Percentiles rank a stretch among this genome's conserved stretches.
Evolutionary conservation across 1,284 basidiomycete species (phyloP).

Genomic region (Fomitopsis schrenkii): DNA sequence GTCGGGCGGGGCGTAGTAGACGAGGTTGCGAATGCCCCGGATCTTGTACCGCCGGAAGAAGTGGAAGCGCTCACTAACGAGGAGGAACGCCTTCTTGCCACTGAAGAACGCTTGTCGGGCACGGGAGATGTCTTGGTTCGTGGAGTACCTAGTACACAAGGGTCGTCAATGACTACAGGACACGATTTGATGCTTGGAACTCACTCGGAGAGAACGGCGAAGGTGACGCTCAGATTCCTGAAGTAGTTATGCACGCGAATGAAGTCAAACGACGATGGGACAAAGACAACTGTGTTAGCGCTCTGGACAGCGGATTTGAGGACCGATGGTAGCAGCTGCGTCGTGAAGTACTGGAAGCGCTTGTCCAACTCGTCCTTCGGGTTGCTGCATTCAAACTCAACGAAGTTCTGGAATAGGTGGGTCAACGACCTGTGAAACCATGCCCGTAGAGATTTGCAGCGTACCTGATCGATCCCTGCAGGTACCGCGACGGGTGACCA

Average conservation of each 20-base stretch:
- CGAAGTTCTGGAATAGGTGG: slow-evolving; percentile 50
- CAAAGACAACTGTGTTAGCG: slow-evolving; percentile 82
- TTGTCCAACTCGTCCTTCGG: slow-evolving; percentile 82
- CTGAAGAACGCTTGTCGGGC: slow-evolving; percentile 92
- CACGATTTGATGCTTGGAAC: slow-evolving; percentile 17
- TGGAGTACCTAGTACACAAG: slow-evolving; percentile 71
- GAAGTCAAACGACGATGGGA: slow-evolving; percentile 97
- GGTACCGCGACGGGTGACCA: slow-evolving; percentile 75
- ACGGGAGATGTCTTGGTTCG: slow-evolving; percentile 89
- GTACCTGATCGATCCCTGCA: slow-evolving; percentile 75
- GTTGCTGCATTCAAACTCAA: slow-evolving; percentile 70
- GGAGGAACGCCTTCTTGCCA: slow-evolving; percentile 82
- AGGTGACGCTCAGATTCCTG: slow-evolving; percentile 69
- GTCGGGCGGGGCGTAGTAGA: slow-evolving; percentile 91
- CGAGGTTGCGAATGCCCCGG: slow-evolving; percentile 85
- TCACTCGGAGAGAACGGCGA: slow-evolving; percentile 87
- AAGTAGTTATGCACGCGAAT: slow-evolving; percentile 89
- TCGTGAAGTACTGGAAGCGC: slow-evolving; percentile 84
- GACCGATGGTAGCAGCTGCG: slow-evolving; percentile 77
- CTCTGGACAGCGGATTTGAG: slow-evolving; percentile 91
- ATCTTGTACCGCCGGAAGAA: slow-evolving; percentile 92
- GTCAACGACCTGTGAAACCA: neutral
- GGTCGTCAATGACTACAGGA: neutral
- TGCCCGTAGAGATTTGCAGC: slow-evolving; percentile 10
- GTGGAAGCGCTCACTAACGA: slow-evolving; percentile 96